Evolutionary conservation across 83 land plant genomes (phyloP), one percentile per base, ranked within the genome.

Genomic region (Picea abies): DNA sequence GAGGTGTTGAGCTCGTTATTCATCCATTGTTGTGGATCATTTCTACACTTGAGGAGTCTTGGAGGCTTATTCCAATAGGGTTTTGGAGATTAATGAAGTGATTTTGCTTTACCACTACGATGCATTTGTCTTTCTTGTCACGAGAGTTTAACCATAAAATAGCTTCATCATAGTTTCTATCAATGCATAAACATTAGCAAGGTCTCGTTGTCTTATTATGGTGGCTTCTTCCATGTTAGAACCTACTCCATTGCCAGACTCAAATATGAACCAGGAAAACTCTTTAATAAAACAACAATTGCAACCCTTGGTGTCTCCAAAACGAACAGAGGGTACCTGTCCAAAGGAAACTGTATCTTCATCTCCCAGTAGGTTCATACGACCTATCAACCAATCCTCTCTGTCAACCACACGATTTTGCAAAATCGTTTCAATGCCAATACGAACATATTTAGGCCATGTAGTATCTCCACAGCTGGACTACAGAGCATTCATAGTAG

Each of bases 301-400:
- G 91, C 95, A 79, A 93, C 89, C 79, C 93, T 86, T 65, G 95
- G 56, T 15, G 88, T 83, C 86, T 91, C 95, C 78, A 91, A 63
- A 8, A 93, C 91, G 47, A 93, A 88, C 22, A 93, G 79, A 35
- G 91, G 63, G 76, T 84, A 91, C 86, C 93, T 93, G 85, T 47
- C 49, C 19, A 76, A 81, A 22, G 32, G 77, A 35, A 41, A 37
- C 63, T 41, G 11, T 35, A 15, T 25, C 32, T 29, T 80, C 4
- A 58, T 44, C 78, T 63, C 80, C 80, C 56, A 84, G 85, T 22
- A 90, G 82, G 19, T 81, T 82, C 23, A 64, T 77, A 5, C 77
- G 68, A 61, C 83, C 83, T 47, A 91, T 76, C 62, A 89, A 83
- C 95, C 95, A 93, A 15, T 70, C 70, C 20, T 87, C 95, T 20